phyloP scores from a whole-genome alignment of 768 basidiomycete species.

The Lactifluus subvellereus region DNA sequence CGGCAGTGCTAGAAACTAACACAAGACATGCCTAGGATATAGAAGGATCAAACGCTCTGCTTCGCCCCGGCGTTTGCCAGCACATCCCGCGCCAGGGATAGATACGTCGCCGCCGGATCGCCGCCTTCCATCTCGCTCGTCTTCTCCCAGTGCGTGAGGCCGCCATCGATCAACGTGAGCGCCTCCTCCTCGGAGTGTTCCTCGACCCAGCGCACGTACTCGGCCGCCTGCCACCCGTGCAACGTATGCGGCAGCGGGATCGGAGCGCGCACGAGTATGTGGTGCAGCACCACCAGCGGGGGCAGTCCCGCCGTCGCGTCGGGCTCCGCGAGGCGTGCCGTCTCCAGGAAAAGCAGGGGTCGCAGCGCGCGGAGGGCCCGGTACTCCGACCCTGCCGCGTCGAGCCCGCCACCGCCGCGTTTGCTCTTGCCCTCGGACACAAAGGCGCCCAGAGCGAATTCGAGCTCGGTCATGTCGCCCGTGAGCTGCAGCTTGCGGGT shows the following conservation, averaged over 20 bases:
- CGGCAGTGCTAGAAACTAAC: not conserved
- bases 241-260: conserved; percentile 80
- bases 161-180: conserved; percentile 73
- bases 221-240: conserved; percentile 92
- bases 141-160: conserved; percentile 75
- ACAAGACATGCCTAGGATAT: not conserved
- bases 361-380: conserved; percentile 78
- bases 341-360: conserved; percentile 86
- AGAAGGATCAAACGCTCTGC: no score
- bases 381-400: conserved; percentile 83
- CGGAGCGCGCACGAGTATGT: conserved; percentile 85
- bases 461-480: conserved; percentile 93
- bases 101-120: conserved; percentile 50
- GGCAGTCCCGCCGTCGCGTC: conserved; percentile 72
- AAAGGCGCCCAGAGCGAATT: conserved; percentile 85
- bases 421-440: conserved; percentile 53
- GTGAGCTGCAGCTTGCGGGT: conserved; percentile 90
- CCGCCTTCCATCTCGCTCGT: conserved; percentile 51
- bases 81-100: conserved; percentile 62
- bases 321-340: conserved; percentile 56
- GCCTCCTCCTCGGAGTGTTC: conserved; percentile 83
- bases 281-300: conserved; percentile 82
- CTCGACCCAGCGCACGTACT: conserved; percentile 95
- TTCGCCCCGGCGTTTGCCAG: conserved; percentile 38
- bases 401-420: conserved; percentile 55